Evolutionary conservation across 441 rosid species (phyloP), one percentile per base, ranked within the genome.

Genomic region (Macaranga tanarius): DNA sequence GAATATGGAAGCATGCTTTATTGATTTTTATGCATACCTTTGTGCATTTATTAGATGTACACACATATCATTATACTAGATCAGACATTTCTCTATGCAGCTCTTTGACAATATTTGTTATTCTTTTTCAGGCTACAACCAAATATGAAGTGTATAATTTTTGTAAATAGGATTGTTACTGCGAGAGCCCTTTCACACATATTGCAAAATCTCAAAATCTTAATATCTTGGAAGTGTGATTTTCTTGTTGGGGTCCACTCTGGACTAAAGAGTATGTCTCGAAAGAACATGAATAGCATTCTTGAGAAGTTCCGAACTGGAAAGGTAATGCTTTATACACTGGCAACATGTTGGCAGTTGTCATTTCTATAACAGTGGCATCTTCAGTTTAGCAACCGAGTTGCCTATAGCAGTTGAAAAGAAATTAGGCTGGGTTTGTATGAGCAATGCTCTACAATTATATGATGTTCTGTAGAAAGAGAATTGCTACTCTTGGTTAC

Each of bases 231-330:
- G 99, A 95, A 79, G 87, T 89, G 93, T 76, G 92, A 89, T 84
- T 92, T 82, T 79, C 99, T 95, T 69, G 91, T 92, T 78, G 99
- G 99, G 57, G 91, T 90, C 52, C 92, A 88, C 79, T 88, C 96
- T 76, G 96, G 93, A 79, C 81, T 82, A 82, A 95, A 83, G 81
- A 86, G 81, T 81, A 88, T 92, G 92, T 89, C 98, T 62, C 82
- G 98, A 69, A 91, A 80, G 82, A 81, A 73, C 78, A 89, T 87
- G 89, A 87, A 89, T 31, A 58, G 34, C 72, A 91, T 89, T 81
- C 93, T 92, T 67, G 88, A 91, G 76, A 89, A 89, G 81, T 95
- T 95, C 76, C 84, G 77, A 56, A 88, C 87, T 51, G 91, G 95
- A 84, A 86, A 88, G 97, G 99, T 92, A 84, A 83, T 77, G 42